Evolutionary conservation across 1,284 basidiomycete genomes (phyloP).

Genomic region (Naganishia sp.): DNA sequence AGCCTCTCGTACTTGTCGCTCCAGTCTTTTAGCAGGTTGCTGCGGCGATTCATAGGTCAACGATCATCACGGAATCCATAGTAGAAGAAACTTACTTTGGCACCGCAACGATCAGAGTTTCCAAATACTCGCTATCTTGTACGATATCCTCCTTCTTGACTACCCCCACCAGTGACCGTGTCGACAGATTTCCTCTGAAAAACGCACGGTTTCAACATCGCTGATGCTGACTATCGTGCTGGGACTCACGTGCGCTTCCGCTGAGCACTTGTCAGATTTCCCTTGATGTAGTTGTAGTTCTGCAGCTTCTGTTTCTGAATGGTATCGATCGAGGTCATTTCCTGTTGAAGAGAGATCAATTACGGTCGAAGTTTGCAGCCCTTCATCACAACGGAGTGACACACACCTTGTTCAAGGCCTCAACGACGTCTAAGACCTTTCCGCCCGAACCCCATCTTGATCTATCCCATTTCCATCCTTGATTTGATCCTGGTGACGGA

Average conservation of each 20-base stretch:
- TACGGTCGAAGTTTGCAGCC: background rate
- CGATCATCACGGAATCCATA: background rate
- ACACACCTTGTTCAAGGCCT: conserved; percentile 74
- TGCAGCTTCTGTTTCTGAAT: conserved; percentile 86
- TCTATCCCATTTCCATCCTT: conserved; percentile 82
- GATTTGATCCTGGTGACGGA: conserved; percentile 48
- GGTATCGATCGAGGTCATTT: conserved; percentile 85
- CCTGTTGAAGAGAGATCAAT: conserved; percentile 57
- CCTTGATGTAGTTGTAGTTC: conserved; percentile 92
- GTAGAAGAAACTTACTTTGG: conserved; percentile 67
- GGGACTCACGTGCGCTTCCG: conserved; percentile 81
- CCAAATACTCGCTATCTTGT: conserved; percentile 83
- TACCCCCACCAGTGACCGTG: conserved; percentile 80
- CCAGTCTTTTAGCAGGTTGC: conserved; percentile 86
- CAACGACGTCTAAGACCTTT: conserved; percentile 76
- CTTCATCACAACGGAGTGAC: background rate
- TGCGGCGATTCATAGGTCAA: conserved; percentile 47
- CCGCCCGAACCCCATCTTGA: conserved; percentile 80
- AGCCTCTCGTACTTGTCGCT: conserved; percentile 84
- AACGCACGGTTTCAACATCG: background rate
- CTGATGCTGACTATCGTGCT: background rate
- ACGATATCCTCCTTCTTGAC: conserved; percentile 77
- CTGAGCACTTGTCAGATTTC: conserved; percentile 87
- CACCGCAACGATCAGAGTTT: conserved; percentile 90
- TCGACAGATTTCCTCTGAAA: conserved; percentile 85